phyloP scores from a whole-genome alignment of 305 asterid genomes.

The Fraxinus floribunda region DNA sequence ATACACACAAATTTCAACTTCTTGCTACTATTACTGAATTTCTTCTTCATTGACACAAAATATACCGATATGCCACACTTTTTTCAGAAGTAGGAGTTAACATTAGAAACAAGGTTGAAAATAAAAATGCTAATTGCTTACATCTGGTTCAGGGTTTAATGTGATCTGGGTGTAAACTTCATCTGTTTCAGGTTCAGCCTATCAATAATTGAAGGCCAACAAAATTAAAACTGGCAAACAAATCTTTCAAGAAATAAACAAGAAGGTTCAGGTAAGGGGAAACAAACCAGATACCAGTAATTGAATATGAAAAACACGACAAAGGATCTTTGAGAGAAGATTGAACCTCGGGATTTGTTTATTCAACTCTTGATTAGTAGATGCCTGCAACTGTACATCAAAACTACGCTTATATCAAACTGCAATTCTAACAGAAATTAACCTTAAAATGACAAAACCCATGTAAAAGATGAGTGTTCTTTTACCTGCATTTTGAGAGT shows the following conservation, averaged over 20 bases:
- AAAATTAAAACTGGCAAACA: neutral
- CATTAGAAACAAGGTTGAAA: neutral
- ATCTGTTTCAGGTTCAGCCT: conserved; percentile 82
- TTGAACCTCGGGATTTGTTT: conserved; percentile 59
- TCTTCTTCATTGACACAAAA: neutral
- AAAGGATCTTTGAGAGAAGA: conserved; percentile 78
- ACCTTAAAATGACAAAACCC: conserved; percentile 15
- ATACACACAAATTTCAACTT: neutral
- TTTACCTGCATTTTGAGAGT: conserved; percentile 47
- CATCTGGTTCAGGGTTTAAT: conserved; percentile 65
- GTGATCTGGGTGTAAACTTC: conserved; percentile 80
- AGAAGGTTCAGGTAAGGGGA: too few species aligned
- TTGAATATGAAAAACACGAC: conserved; percentile 50
- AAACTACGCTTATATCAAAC: conserved; percentile 9
- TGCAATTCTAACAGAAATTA: conserved; percentile 16
- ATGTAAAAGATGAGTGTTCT: conserved; percentile 5
- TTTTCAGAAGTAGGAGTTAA: neutral
- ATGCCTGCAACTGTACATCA: conserved; percentile 67
- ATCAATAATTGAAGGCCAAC: neutral
- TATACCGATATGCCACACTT: neutral
- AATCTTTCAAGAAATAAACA: too few species aligned
- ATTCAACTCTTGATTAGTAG: conserved; percentile 62
- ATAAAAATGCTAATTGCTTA: conserved; percentile 29
- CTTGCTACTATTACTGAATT: neutral
- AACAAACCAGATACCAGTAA: conserved; percentile 40